phyloP scores from a whole-genome alignment of 2,329 filamentous ascomycete genomes.

The Metarhizium brunneum region DNA sequence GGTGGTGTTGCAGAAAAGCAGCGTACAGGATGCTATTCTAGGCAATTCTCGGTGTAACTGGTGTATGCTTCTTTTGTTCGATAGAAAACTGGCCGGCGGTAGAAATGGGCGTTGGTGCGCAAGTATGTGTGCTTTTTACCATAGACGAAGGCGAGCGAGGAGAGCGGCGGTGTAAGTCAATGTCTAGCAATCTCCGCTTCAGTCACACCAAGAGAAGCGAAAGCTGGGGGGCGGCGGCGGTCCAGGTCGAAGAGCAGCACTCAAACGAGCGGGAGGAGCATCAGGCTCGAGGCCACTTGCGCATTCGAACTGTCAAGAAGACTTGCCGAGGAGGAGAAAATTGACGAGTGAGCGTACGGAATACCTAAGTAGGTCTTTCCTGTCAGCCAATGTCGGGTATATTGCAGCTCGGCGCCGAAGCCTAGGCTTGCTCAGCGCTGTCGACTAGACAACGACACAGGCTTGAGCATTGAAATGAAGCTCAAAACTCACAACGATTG shows the following conservation, averaged over 20 bases:
- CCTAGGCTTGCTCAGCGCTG: not conserved
- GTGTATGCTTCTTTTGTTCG: not conserved
- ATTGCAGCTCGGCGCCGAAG: not conserved
- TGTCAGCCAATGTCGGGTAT: not conserved
- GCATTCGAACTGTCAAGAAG: too few species aligned
- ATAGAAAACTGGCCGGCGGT: not conserved
- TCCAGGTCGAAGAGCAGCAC: not conserved
- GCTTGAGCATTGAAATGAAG: not conserved
- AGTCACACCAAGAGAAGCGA: not conserved
- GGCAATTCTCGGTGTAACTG: not conserved
- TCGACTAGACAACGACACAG: constrained; percentile 1
- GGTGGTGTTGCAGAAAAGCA: not conserved
- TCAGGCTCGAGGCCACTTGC: not conserved
- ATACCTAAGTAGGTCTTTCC: not conserved
- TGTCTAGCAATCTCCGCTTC: constrained; percentile 1
- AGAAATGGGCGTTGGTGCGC: not conserved
- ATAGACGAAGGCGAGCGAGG: not conserved
- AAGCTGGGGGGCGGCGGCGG: not conserved
- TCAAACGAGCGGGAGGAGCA: not conserved
- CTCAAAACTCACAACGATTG: not conserved
- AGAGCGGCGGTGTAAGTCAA: constrained; percentile 7
- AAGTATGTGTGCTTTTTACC: not conserved
- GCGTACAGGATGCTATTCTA: not conserved
- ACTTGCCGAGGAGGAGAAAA: too few species aligned
- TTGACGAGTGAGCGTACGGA: not conserved